These are phyloP conservation scores for Curvularia spicifera DNA, from an alignment of 2,329 filamentous ascomycete genomes.

Conservation along the genomic window DNA sequence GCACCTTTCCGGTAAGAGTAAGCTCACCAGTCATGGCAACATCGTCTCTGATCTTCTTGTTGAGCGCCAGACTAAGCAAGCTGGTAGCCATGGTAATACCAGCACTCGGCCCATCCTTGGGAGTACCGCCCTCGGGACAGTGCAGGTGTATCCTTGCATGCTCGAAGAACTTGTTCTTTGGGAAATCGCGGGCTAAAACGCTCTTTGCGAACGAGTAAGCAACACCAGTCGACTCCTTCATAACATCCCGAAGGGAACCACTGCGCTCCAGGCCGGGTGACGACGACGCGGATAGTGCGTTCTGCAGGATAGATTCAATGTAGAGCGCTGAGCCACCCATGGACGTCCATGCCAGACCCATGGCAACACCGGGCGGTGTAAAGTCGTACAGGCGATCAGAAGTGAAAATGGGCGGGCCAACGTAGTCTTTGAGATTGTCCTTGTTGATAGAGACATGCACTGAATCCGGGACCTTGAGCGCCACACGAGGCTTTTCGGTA, in stretches of 20 bases:
- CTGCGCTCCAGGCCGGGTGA: conserved; percentile 86
- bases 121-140: conserved; percentile 93
- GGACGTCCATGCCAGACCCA: conserved; percentile 98
- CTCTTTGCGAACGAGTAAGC: conserved; percentile 97
- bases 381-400: conserved; percentile 94
- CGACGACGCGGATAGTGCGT: conserved; percentile 74
- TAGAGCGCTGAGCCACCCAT: conserved; percentile 97
- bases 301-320: conserved; percentile 94
- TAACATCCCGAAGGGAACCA: conserved; percentile 92
- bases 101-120: conserved; percentile 80
- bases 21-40: conserved; percentile 98
- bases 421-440: conserved; percentile 93
- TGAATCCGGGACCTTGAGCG: conserved; percentile 81
- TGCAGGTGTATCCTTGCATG: conserved; percentile 94
- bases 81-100: conserved; percentile 99
- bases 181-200: conserved; percentile 81
- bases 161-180: conserved; percentile 93
- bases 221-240: conserved; percentile 96
- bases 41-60: conserved; percentile 78
- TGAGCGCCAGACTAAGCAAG: conserved; percentile 81
- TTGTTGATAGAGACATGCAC: conserved; percentile 88
- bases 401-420: conserved; percentile 93
- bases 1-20: conserved; percentile 94
- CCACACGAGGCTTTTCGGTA: conserved; percentile 71
- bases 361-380: conserved; percentile 91